phyloP scores from a whole-genome alignment of 2,329 filamentous ascomycete species.

The Neofusicoccum umdonicola region DNA sequence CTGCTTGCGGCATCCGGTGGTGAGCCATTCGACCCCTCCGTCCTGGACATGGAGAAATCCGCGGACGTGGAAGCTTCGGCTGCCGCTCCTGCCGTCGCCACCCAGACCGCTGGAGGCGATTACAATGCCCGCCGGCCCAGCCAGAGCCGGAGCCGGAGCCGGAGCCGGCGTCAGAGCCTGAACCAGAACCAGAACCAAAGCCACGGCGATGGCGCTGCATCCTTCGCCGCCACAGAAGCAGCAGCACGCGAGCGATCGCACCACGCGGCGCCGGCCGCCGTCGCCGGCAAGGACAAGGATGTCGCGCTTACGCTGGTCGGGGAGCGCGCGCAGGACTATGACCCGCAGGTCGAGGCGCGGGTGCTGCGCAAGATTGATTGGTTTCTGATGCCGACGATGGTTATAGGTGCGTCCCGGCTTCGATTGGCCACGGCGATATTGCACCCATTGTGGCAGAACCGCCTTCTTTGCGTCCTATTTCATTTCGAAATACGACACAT shows the following conservation, averaged over 20 bases:
- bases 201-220: background rate
- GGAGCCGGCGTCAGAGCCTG: background rate
- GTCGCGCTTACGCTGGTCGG: conserved; percentile 60
- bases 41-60: background rate
- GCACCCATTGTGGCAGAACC: background rate
- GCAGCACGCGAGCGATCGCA: background rate
- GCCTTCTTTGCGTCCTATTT: background rate
- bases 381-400: conserved; percentile 67
- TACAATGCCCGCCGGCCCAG: background rate
- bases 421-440: background rate
- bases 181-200: background rate
- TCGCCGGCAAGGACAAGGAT: conserved; percentile 45
- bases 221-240: background rate
- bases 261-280: background rate
- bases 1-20: no score
- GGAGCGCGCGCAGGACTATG: conserved; percentile 53
- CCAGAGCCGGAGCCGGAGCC: background rate
- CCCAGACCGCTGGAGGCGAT: background rate
- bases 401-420: conserved; percentile 29
- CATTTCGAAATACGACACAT: background rate
- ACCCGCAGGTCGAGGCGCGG: conserved; percentile 54
- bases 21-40: background rate
- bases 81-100: background rate
- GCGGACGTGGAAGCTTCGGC: background rate
- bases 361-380: conserved; percentile 66